These are phyloP conservation scores for Xenosphaeropsis pyriputrescens DNA, from an alignment of 2,329 filamentous ascomycete species.

Conservation along the genomic window DNA sequence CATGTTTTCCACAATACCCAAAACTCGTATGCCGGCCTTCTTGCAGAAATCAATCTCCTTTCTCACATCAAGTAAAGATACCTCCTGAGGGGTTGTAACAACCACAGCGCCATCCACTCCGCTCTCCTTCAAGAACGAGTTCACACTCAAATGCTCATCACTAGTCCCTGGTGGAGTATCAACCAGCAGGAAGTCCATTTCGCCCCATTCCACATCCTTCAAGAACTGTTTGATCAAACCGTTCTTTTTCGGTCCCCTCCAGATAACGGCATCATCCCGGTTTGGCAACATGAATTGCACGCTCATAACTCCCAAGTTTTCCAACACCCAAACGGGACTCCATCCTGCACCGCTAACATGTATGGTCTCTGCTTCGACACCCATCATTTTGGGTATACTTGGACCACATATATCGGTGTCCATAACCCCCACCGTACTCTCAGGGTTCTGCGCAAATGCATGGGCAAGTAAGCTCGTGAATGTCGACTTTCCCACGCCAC, in stretches of 20 bases:
- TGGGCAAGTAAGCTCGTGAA: constrained; percentile 82
- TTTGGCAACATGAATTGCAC: constrained; percentile 97
- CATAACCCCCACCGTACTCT: constrained; percentile 80
- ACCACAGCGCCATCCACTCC: constrained; percentile 89
- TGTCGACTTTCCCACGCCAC: constrained; percentile 91
- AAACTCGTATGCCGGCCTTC: constrained; percentile 78
- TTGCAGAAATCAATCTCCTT: constrained; percentile 97
- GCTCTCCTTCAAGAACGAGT: constrained; percentile 77
- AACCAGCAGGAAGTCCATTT: constrained; percentile 82
- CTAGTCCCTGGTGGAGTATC: constrained; percentile 93
- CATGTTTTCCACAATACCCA: constrained; percentile 97
- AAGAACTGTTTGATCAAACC: constrained; percentile 95
- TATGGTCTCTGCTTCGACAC: constrained; percentile 84
- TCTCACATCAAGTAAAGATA: constrained; percentile 78
- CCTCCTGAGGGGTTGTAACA: constrained; percentile 91
- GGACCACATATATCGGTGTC: constrained; percentile 97
- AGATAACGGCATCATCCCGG: constrained; percentile 89
- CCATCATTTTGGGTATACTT: constrained; percentile 97
- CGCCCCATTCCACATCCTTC: constrained; percentile 96
- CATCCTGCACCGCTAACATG: constrained; percentile 80
- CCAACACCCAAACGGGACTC: constrained; percentile 90
- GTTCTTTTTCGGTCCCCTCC: constrained; percentile 97
- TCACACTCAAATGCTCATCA: constrained; percentile 91
- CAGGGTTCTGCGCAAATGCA: constrained; percentile 71
- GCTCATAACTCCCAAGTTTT: constrained; percentile 92